Percentiles rank a stretch among this genome's conserved stretches.
Conservation (phyloP, 2,329 filamentous ascomycete genomes). For the Coniochaeta ligniaria region DNA sequence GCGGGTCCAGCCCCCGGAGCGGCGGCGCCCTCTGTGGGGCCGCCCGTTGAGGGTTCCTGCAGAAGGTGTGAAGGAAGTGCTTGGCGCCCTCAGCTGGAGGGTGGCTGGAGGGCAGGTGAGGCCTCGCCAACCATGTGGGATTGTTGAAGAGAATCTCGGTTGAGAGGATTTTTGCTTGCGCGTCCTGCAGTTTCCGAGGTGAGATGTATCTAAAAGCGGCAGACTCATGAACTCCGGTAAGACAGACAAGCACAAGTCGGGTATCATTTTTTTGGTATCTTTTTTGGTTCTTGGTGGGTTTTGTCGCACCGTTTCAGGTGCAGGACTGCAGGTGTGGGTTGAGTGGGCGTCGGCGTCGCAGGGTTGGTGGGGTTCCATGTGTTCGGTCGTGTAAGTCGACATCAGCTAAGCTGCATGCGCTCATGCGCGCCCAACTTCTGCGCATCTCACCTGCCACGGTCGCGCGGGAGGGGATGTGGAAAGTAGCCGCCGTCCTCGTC, state of each 20-base stretch:
- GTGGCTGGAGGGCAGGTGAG: not conserved
- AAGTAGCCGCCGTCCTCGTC: conserved; percentile 1
- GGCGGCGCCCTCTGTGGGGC: not conserved
- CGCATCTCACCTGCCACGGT: not conserved
- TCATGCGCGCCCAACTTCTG: not conserved
- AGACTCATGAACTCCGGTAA: not conserved
- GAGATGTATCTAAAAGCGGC: not conserved
- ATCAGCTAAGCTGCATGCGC: not conserved
- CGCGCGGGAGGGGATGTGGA: not conserved
- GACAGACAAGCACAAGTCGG: not conserved
- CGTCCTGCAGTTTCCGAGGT: not conserved
- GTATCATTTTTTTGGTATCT: not conserved
- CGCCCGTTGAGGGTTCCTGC: not conserved
- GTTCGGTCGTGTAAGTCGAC: not conserved
- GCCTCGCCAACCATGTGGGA: not conserved
- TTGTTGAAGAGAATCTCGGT: not conserved
- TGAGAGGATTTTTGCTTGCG: not conserved
- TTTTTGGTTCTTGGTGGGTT: not conserved
- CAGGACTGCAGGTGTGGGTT: not conserved
- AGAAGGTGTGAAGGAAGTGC: not conserved
- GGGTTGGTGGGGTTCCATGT: not conserved
- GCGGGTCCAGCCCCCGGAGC: not conserved
- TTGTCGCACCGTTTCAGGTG: not conserved
- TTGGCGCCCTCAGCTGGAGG: not conserved
- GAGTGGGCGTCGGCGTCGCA: not conserved